Evolutionary conservation across 495 filamentous ascomycete genomes (phyloP), one percentile per base, ranked within the genome.

Genomic region (Glonium stellatum): DNA sequence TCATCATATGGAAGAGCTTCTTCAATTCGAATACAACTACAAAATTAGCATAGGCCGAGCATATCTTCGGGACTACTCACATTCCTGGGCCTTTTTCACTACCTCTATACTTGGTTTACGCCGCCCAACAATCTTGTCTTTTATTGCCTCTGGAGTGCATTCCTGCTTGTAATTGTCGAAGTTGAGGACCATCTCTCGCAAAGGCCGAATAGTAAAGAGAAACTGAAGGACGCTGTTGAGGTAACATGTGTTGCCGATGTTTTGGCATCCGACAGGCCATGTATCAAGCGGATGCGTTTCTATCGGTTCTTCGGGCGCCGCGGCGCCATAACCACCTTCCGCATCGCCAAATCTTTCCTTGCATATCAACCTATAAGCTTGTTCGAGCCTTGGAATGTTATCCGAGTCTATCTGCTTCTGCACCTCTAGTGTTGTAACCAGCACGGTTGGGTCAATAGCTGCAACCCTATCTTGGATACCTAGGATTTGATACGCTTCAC

Each of bases 201-300:
- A 80, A 6, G 90, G 85, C 54, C 83, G 86, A 42, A 99, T 81
- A 0, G 91, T 90, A 69, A 93, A 97, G 69, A 95, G 91, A 66
- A 95, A 97, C 66, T 99, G 93, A 12, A 99, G 74, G 34, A 99
- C 79, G 70, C 93, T 97, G 74, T 97, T 97, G 41, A 99, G 81
- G 66, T 99, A 99, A 72, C 93, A 99, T 0, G 93, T 99, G 64
- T 97, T 97, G 44, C 92, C 90, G 61, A 97, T 92, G 63, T 97
- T 99, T 44, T 83, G 81, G 12, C 97, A 78, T 0, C 93, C 93
- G 54, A 92, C 86, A 8, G 92, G 91, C 76, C 84, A 84, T 13
- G 82, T 76, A 0, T 59, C 55, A 10, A 64, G 31, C 12, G 69
- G 69, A 51, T 66, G 58, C 5, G 21, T 54, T 18, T 19, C 5